Evolutionary conservation across 768 basidiomycete genomes (phyloP), one percentile per base, ranked within the genome.

Genomic region (Rhodotorula toruloides): DNA sequence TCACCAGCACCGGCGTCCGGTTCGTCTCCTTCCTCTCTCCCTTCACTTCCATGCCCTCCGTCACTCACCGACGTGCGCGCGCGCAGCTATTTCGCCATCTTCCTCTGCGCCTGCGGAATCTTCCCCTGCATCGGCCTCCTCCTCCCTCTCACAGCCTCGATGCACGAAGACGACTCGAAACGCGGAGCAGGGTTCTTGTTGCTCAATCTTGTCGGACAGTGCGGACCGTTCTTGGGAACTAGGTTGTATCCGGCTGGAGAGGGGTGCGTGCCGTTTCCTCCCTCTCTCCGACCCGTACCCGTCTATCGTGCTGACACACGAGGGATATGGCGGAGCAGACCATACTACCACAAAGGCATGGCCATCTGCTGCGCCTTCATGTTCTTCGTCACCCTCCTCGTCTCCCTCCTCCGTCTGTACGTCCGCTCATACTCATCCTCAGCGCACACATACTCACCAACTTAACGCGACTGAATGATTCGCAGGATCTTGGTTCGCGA

Each of bases 281-380:
- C 17, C 8, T 19, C 2, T 31, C 34, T n/a, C 46, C 27, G 29
- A 1, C 14, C 27, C 16, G 3, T 27, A 8, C 14, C 9, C 5
- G 9, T 6, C 9, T 2, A 4, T 13, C 50, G 21, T 32, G 13
- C 57, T 48, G 16, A 27, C 34, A 9, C n/a, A 29, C 29, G 22
- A 1, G 1, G 6, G 29, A 4, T 2, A n/a, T n/a, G n/a, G n/a
- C n/a, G 25, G 2, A 4, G 10, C 48, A 54, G 57, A 2, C 64
- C 64, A 0, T 65, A 65, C 58, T 65, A 65, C 64, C 31, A 40
- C 27, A 65, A 65, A 39, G 64, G 64, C 22, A 65, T 59, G 57
- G 22, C 39, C 22, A 52, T 65, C 31, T 59, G 42, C 31, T 43
- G 49, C 37, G 64, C 16, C 8, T 59, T 65, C 58, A 48, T 58